Base-by-base conservation (phyloP, 441 rosid genomes). In the Gossypium aridum region DNA sequence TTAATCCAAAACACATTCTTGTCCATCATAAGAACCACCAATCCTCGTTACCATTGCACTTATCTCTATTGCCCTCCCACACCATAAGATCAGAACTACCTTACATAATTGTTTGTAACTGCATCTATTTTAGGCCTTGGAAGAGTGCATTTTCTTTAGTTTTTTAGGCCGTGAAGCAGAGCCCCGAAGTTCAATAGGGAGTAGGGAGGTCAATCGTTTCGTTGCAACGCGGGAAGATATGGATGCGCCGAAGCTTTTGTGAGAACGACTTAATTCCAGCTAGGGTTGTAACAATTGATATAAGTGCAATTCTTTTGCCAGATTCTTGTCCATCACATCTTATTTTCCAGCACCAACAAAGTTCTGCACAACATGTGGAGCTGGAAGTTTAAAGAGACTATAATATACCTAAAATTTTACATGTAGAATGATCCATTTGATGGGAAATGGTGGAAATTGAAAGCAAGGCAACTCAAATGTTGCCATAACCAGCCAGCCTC, bases 341-440 rank as follows among this genome's bases (percentile, higher is more conserved):
- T 34, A 13, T 37, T 64, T 64, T 37, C 60, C 67, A 64, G 49
- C 26, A 63, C 49, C 68, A 37, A 37, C 43, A 63, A 34, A 63
- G 12, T 31, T 16, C 23, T 31, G 22, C 12, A 1, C 4, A 63
- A 63, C 45, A 61, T 13, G 22, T n/a, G 43, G 12, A 62, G 16
- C 37, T 14, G 43, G 12, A 28, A 0, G 69, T 64, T n/a, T 2
- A 31, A 63, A 22, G 17, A 26, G 16, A 19, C 17, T 73, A 45
- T 6, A 45, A 43, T 20, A 74, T 74, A 72, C 69, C 64, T 76
- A 66, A 16, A 54, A 3, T 55, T 77, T 75, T 67, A 75, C 81
- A 62, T 4, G 63, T 26, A 66, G 60, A 79, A 23, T 23, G 75
- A 76, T 62, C 78, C 75, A 60, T 78, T 37, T 56, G 70, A 81